phyloP scores from a whole-genome alignment of 306 rosid genomes.

The Begonia peltatifolia region DNA sequence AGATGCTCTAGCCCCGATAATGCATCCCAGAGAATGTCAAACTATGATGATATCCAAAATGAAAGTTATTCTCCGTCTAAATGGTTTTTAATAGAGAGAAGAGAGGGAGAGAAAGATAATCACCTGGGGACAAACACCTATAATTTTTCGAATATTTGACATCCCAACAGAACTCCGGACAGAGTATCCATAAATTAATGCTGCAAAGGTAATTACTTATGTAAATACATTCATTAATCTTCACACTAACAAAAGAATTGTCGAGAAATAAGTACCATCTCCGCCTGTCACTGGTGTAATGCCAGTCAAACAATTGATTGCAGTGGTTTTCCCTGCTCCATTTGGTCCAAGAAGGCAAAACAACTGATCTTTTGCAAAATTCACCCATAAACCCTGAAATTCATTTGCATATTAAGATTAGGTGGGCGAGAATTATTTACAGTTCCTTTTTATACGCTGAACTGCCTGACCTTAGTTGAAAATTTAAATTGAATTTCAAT shows the following conservation, averaged over 20 bases:
- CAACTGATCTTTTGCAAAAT: constrained; percentile 63
- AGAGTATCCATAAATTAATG: constrained; percentile 63
- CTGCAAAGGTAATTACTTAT: constrained; percentile 23
- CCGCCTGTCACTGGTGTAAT: constrained; percentile 71
- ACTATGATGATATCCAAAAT: constrained; percentile 27
- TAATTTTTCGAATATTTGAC: constrained; percentile 55
- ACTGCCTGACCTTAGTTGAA: too few species aligned
- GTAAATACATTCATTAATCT: too few species aligned
- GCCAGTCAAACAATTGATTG: constrained; percentile 81
- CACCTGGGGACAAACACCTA: constrained; percentile 97
- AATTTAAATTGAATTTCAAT: too few species aligned
- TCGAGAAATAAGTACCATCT: constrained; percentile 41
- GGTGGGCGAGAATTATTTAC: too few species aligned
- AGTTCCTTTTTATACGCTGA: too few species aligned
- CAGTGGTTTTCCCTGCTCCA: constrained; percentile 95
- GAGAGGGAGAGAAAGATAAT: constrained; percentile 4
- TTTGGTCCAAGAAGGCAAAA: constrained; percentile 91
- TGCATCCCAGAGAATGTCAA: constrained; percentile 84
- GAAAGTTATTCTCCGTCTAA: constrained; percentile 2
- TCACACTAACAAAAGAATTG: not conserved
- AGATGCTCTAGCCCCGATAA: constrained; percentile 76
- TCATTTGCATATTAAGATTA: constrained; percentile 7
- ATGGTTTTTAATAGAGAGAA: constrained; percentile 2
- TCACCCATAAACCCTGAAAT: constrained; percentile 85
- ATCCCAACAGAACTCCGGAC: constrained; percentile 54